These are phyloP conservation scores for Achlya hypogyna DNA, from an alignment of 352 stramenopile species.

Conservation along the genomic window DNA sequence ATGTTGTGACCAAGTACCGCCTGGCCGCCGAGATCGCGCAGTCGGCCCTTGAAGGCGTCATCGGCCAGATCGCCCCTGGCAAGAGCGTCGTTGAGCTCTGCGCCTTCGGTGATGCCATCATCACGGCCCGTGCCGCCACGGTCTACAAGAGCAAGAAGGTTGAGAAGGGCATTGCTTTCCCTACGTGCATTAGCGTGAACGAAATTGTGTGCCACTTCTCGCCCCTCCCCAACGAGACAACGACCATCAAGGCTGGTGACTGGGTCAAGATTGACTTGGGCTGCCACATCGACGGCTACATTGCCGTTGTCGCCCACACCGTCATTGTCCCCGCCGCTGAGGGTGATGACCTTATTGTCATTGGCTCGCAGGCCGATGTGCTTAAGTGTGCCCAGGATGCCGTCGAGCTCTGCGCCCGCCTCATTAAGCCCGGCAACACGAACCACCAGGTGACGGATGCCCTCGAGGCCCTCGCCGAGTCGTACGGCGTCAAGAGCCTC, in stretches of 20 bases:
- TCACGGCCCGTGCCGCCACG: conserved; percentile 71
- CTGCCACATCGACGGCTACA: conserved; percentile 99
- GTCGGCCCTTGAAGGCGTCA: conserved; percentile 91
- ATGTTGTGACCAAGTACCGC: conserved; percentile 96
- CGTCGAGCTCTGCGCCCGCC: conserved; percentile 91
- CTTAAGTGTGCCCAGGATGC: conserved; percentile 95
- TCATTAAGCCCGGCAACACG: conserved; percentile 97
- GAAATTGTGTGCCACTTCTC: conserved; percentile 98
- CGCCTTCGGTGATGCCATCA: conserved; percentile 84
- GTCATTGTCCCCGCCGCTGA: conserved; percentile 84
- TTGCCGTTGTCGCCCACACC: conserved; percentile 97
- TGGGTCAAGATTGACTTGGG: conserved; percentile 95
- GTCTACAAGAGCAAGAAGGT: conserved; percentile 97
- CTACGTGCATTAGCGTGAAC: conserved; percentile 98
- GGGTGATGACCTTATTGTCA: conserved; percentile 38
- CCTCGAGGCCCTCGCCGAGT: conserved; percentile 89
- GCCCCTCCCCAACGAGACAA: conserved; percentile 86
- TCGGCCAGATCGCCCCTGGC: conserved; percentile 89
- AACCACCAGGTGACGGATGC: conserved; percentile 94
- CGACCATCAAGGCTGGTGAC: conserved; percentile 65
- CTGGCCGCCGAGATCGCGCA: conserved; percentile 98
- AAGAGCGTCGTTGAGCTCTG: conserved; percentile 95
- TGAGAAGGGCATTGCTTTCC: conserved; percentile 98
- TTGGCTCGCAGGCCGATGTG: conserved; percentile 88
- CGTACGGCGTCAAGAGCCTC: conserved; percentile 96